These are phyloP conservation scores for Astrothelium macrocarpum DNA, from an alignment of 495 filamentous ascomycete species.

Conservation along the genomic window DNA sequence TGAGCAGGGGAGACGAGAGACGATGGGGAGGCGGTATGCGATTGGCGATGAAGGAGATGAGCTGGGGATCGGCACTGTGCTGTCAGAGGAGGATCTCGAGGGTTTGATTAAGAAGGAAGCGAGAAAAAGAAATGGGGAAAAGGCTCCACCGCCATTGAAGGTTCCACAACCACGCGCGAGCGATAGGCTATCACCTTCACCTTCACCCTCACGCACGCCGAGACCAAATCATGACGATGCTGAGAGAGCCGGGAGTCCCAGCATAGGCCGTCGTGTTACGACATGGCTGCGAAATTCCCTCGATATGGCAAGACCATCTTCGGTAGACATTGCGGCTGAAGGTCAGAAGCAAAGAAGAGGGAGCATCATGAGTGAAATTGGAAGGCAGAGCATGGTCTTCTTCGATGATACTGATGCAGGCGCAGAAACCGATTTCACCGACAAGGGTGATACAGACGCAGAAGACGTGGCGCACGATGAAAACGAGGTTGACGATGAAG, in stretches of 20 bases:
- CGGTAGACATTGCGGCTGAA: not conserved
- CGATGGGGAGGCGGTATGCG: constrained; percentile 21
- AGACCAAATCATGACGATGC: not conserved
- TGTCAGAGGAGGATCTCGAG: constrained; percentile 30
- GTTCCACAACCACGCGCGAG: not conserved
- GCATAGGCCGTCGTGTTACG: not conserved
- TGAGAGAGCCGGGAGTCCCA: constrained; percentile 6
- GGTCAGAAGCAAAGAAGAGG: constrained; percentile 17
- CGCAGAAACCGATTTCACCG: not conserved
- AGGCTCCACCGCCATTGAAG: constrained; percentile 11
- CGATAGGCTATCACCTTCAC: not conserved
- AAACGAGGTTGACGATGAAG: not conserved
- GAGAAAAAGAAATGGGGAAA: constrained; percentile 7
- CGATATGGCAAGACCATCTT: not conserved
- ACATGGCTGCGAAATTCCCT: not conserved
- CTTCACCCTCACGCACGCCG: not conserved
- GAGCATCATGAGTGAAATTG: constrained; percentile 50
- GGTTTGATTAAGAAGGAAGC: constrained; percentile 1
- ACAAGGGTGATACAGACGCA: not conserved
- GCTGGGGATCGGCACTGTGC: constrained; percentile 16
- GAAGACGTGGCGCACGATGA: not conserved
- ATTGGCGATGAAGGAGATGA: constrained; percentile 3
- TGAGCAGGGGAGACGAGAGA: constrained; percentile 59
- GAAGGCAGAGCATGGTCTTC: constrained; percentile 52
- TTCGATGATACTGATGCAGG: constrained; percentile 41